These are phyloP conservation scores for Acanthamoeba polyphaga DNA, from an alignment of 208 protist genomes.

Conservation along the genomic window DNA sequence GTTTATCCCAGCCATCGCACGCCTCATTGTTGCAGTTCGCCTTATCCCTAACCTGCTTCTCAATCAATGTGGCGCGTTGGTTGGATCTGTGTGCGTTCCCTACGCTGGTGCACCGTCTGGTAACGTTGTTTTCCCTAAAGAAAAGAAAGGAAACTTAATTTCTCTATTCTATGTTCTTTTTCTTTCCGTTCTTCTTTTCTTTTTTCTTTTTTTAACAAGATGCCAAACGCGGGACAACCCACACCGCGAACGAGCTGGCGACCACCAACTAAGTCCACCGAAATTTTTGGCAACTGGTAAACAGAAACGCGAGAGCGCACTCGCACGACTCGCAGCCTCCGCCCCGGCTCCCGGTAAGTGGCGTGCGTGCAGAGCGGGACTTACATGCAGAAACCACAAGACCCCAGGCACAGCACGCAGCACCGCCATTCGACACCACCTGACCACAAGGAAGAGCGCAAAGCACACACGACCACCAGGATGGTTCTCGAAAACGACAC, in stretches of 20 bases:
- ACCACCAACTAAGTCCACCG: neutral
- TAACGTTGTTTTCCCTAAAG: too few relatives aligned
- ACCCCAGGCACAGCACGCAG: neutral
- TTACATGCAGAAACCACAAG: neutral
- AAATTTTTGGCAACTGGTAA: neutral
- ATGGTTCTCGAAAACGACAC: neutral
- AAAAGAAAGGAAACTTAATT: too few relatives aligned
- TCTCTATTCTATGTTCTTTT: too few relatives aligned
- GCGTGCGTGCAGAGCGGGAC: too few relatives aligned
- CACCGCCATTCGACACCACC: neutral
- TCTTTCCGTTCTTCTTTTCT: too few relatives aligned
- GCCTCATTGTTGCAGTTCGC: neutral
- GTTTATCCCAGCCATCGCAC: neutral
- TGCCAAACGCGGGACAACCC: neutral
- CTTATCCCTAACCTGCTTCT: too few relatives aligned
- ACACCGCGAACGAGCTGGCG: neutral
- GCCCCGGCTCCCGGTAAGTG: neutral
- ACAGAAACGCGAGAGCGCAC: neutral
- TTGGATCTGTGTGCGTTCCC: too few relatives aligned
- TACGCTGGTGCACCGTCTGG: too few relatives aligned
- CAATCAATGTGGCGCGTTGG: neutral
- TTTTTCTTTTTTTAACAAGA: too few relatives aligned
- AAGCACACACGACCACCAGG: neutral
- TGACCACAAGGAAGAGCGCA: neutral
- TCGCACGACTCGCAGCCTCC: neutral